Conservation (phyloP, 2,329 filamentous ascomycete genomes). For the Ceratocystis eucalypticola region DNA sequence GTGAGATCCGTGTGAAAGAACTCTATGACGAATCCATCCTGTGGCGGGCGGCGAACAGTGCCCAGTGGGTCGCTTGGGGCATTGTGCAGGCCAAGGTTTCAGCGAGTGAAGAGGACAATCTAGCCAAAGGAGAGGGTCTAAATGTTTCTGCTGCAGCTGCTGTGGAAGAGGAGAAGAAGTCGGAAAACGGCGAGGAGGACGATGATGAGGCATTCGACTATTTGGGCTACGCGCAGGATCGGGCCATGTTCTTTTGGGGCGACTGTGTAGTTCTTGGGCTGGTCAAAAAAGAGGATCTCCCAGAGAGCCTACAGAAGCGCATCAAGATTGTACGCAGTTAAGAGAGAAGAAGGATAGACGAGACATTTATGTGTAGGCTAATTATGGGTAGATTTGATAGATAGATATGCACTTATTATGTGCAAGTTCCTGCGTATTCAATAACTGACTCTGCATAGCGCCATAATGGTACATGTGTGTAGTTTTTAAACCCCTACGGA, state of each 20-base stretch:
- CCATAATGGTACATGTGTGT: not conserved
- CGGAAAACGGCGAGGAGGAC: constrained; percentile 27
- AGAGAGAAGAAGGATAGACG: constrained; percentile 16
- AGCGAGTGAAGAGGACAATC: constrained; percentile 24
- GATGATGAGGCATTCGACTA: constrained; percentile 74
- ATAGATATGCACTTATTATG: not conserved
- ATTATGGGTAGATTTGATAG: not conserved
- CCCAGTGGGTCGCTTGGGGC: constrained; percentile 90
- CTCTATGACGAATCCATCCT: constrained; percentile 66
- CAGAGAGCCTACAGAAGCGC: constrained; percentile 46
- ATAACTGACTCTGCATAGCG: not conserved
- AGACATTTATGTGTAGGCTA: not conserved
- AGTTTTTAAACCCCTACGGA: not conserved
- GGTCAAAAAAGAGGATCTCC: constrained; percentile 61
- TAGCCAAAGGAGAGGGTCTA: constrained; percentile 10
- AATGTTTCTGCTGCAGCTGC: not conserved
- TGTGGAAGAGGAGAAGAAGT: constrained; percentile 21
- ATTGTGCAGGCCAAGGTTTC: constrained; percentile 79
- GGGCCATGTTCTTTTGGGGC: constrained; percentile 88
- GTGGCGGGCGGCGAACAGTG: constrained; percentile 80
- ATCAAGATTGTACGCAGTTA: constrained; percentile 59
- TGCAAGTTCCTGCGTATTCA: not conserved
- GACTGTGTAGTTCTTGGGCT: constrained; percentile 70
- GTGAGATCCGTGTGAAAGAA: constrained; percentile 53
- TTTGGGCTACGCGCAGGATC: constrained; percentile 75